These are phyloP conservation scores for Kwoniella mangroviensis DNA, from an alignment of 768 basidiomycete species.

Conservation along the genomic window DNA sequence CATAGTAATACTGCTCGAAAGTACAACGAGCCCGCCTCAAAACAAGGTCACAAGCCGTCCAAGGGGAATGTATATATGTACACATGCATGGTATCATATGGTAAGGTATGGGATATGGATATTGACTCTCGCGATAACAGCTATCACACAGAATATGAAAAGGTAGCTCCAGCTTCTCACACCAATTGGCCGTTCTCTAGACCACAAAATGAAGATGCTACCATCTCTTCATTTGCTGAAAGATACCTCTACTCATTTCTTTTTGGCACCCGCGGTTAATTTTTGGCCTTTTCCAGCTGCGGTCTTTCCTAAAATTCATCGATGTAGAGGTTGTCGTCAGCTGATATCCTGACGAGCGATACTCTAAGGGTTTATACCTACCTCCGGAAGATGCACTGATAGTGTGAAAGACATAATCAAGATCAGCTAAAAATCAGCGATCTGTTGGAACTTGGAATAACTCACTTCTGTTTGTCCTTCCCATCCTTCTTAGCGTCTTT, in stretches of 20 bases:
- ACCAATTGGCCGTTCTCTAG: not conserved
- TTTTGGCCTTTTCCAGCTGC: conserved; percentile 5
- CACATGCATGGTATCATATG: not conserved
- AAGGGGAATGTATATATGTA: not conserved
- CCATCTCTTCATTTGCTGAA: no score
- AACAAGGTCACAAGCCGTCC: no score
- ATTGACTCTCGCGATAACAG: not conserved
- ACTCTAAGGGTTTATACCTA: not conserved
- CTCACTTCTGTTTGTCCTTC: conserved; percentile 2
- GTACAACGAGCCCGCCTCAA: no score
- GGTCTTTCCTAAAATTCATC: not conserved
- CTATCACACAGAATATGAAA: not conserved
- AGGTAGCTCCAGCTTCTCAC: not conserved
- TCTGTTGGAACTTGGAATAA: not conserved
- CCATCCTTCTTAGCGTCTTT: conserved; percentile 6
- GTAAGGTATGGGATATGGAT: not conserved
- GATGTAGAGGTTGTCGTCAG: not conserved
- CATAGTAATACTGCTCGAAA: no score
- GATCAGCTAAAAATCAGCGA: not conserved
- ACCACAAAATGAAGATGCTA: no score
- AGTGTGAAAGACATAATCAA: not conserved
- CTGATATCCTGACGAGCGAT: not conserved
- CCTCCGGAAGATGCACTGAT: not conserved
- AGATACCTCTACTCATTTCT: not conserved
- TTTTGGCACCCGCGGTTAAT: not conserved